phyloP scores from a whole-genome alignment of 805 yeast genomes.

The Saccharomycopsis synnaedendra region DNA sequence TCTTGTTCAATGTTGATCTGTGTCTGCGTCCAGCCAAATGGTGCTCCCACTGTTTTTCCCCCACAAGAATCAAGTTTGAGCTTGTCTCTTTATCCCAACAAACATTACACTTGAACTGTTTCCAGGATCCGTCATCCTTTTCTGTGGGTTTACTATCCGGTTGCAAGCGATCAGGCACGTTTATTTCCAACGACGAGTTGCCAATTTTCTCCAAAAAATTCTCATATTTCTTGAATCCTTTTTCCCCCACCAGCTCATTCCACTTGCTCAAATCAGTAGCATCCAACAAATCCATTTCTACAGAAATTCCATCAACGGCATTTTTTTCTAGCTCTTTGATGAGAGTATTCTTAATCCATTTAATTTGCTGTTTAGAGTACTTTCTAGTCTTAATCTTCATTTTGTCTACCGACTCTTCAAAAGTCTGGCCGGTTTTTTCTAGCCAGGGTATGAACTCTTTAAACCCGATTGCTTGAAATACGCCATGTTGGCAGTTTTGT shows the following conservation, averaged over 20 bases:
- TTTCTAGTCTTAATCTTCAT: slow-evolving; percentile 82
- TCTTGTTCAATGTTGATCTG: slow-evolving; percentile 35
- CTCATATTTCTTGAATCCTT: slow-evolving; percentile 43
- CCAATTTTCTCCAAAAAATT: slow-evolving; percentile 18
- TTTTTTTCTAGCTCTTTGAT: slow-evolving; percentile 38
- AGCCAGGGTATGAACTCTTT: slow-evolving; percentile 79
- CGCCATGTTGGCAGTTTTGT: slow-evolving; percentile 35
- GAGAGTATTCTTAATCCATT: slow-evolving; percentile 75
- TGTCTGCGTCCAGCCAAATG: slow-evolving; percentile 68
- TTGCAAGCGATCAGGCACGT: slow-evolving; percentile 1
- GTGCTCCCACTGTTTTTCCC: slow-evolving; percentile 55
- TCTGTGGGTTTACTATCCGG: neutral
- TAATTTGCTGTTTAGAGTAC: slow-evolving; percentile 80
- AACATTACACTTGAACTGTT: slow-evolving; percentile 52
- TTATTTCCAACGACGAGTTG: neutral
- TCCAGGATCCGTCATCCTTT: slow-evolving; percentile 34
- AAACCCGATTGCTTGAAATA: slow-evolving; percentile 93
- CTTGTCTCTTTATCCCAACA: slow-evolving; percentile 50
- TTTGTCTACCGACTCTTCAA: slow-evolving; percentile 34
- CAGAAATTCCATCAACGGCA: neutral
- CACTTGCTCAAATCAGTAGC: slow-evolving; percentile 64
- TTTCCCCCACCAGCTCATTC: slow-evolving; percentile 39
- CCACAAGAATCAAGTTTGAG: slow-evolving; percentile 49
- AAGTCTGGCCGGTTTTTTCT: neutral
- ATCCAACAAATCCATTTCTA: slow-evolving; percentile 51